Evolutionary conservation across 371 early-diverging fungal genomes (phyloP).

Genomic region (Actinomortierella wolfii): DNA sequence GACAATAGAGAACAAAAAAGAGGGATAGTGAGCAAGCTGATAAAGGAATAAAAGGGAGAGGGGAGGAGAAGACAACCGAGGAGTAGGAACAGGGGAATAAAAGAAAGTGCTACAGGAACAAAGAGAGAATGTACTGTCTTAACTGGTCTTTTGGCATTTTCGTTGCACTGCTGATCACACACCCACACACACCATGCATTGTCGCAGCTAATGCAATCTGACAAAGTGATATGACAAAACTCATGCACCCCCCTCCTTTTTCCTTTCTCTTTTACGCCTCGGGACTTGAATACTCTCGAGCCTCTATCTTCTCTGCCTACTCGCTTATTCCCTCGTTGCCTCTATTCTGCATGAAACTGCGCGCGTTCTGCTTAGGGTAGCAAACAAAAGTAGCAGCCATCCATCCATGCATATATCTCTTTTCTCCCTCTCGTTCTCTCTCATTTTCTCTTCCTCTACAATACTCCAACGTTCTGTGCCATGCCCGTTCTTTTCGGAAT

Average conservation of each 20-base stretch:
- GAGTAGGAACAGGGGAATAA: too few relatives aligned
- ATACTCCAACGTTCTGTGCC: neutral
- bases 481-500: neutral
- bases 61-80: neutral
- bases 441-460: neutral
- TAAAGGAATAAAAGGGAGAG: neutral
- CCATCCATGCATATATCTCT: too few relatives aligned
- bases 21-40: neutral
- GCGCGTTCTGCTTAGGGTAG: too few relatives aligned
- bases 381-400: too few relatives aligned
- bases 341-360: too few relatives aligned
- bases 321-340: neutral
- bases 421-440: neutral
- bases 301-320: too few relatives aligned
- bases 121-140: too few relatives aligned
- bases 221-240: too few relatives aligned
- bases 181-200: neutral
- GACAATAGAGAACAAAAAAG: neutral
- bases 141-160: neutral
- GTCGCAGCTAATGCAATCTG: too few relatives aligned
- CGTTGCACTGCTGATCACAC: slow-evolving; percentile 9
- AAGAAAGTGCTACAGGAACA: too few relatives aligned
- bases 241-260: neutral
- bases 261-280: slow-evolving; percentile 1
- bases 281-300: too few relatives aligned